Base-by-base conservation (phyloP, 1,139 yeast genomes). In the Suhomyces bribrorum region DNA sequence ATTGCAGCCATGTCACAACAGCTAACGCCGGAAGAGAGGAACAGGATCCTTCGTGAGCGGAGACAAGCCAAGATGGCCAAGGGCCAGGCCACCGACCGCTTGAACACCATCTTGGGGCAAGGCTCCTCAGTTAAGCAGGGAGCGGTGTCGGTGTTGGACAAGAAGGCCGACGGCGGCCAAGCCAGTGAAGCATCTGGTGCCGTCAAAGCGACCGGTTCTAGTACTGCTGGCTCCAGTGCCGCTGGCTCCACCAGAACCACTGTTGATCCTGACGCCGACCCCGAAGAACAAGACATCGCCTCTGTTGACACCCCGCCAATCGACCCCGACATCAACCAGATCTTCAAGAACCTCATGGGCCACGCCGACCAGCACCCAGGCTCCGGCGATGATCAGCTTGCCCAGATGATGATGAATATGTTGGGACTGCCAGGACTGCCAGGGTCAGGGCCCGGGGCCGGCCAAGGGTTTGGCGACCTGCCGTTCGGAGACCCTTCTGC, bases 1-100 rank as follows among this genome's bases (percentile, higher is more conserved):
- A n/a, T n/a, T 7, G 23, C 12, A n/a, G 15, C 12, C 26, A 38
- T 31, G 36, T 29, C 38, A 12, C 34, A 23, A 28, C 27, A 34
- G 8, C 14, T 44, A n/a, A 36, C 32, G 8, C 84, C 81, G 5
- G 83, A 80, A 31, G 90, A 84, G 52, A 82, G 79, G 62, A 76
- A 82, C 50, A 66, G 70, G 41, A 52, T 81, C 20, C 62, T 83
- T 27, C 72, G 89, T 44, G 89, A 84, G 54, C 73, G 88, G 54
- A 71, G 90, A 49, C 83, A 80, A 36, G 84, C 86, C 48, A 83
- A 82, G 57, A 74, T 84, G 70, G 68, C 73, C 37, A 68, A 75
- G 44, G 83, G 85, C 3, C 73, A 73, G 33, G 84, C 81, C 15
- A 56, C 77, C 3, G 69, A 70, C 13, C 66, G 92, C 42, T 61